These are phyloP conservation scores for Chrysophaeum taylorii DNA, from an alignment of 352 stramenopile species.

Conservation along the genomic window DNA sequence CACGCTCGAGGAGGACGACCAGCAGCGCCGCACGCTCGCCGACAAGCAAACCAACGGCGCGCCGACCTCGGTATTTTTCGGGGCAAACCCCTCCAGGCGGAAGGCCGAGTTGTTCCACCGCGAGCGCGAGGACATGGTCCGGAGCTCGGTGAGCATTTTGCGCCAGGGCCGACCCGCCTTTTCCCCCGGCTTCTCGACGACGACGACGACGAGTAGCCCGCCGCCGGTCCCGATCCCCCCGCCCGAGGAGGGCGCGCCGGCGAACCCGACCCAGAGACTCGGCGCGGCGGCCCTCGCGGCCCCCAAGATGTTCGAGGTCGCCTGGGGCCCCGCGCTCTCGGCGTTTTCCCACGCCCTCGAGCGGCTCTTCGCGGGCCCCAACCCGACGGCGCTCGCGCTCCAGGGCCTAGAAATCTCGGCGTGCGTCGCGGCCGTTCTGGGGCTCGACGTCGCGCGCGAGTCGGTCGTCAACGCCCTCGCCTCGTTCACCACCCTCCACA, in stretches of 20 bases:
- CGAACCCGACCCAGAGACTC: constrained; percentile 24
- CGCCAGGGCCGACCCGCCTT: constrained; percentile 30
- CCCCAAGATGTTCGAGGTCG: constrained; percentile 94
- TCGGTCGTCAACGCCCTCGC: constrained; percentile 88
- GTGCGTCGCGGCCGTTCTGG: neutral
- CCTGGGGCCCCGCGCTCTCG: constrained; percentile 90
- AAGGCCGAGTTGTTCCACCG: constrained; percentile 62
- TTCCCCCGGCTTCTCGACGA: too few relatives aligned
- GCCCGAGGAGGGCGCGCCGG: constrained; percentile 23
- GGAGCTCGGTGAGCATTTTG: constrained; percentile 48
- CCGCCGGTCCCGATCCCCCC: constrained; percentile 9
- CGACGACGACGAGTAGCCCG: constrained; percentile 1
- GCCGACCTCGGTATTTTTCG: constrained; percentile 38
- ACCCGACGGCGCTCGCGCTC: neutral
- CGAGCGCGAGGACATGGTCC: constrained; percentile 65
- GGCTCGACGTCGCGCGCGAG: constrained; percentile 68
- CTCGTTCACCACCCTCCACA: constrained; percentile 89
- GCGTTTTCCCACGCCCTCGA: constrained; percentile 93
- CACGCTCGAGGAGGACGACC: constrained; percentile 89
- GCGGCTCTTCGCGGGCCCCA: constrained; percentile 22
- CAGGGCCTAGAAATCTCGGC: constrained; percentile 27
- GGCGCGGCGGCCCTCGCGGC: constrained; percentile 52
- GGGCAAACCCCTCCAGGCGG: constrained; percentile 38
- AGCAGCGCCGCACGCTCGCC: constrained; percentile 47
- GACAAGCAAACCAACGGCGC: constrained; percentile 28